Evolutionary conservation across 176 grass and related monocot genomes (phyloP).

Genomic region (Cocos nucifera): DNA sequence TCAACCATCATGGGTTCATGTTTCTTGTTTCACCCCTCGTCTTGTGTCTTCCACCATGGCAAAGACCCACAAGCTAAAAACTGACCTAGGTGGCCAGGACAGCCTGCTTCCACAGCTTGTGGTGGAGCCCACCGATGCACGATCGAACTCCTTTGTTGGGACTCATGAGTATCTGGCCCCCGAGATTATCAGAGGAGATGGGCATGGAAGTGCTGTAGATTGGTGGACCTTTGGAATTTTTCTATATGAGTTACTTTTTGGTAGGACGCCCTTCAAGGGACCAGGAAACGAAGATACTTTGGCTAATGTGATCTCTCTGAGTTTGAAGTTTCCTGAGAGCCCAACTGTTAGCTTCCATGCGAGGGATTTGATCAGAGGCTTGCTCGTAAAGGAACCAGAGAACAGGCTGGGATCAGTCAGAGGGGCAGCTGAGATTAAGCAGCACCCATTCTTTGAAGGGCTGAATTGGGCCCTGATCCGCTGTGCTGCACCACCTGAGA

Average conservation of each 20-base stretch:
- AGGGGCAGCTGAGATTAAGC: conserved; percentile 89
- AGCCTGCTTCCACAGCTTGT: conserved; percentile 75
- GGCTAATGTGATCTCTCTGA: conserved; percentile 68
- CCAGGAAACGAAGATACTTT: conserved; percentile 79
- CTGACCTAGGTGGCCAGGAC: conserved; percentile 36
- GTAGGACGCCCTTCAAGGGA: conserved; percentile 77
- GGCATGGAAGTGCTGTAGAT: conserved; percentile 94
- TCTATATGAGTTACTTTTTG: conserved; percentile 79
- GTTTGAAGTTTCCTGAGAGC: conserved; percentile 65
- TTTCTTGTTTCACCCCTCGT: conserved; percentile 88
- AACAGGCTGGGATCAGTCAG: conserved; percentile 48
- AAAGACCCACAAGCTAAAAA: conserved; percentile 33
- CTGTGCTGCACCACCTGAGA: conserved; percentile 71
- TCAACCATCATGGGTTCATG: conserved; percentile 69
- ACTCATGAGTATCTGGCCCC: conserved; percentile 97
- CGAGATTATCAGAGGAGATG: conserved; percentile 95
- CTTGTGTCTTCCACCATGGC: conserved; percentile 46
- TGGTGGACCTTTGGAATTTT: conserved; percentile 99
- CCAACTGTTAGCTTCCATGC: conserved; percentile 66
- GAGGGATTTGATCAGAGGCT: conserved; percentile 65
- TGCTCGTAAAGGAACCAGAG: conserved; percentile 91
- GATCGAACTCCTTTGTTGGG: conserved; percentile 92
- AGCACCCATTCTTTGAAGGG: conserved; percentile 87
- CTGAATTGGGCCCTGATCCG: conserved; percentile 95
- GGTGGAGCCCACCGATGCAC: conserved; percentile 81